Percentiles rank a stretch among this genome's conserved stretches.
phyloP scores from a whole-genome alignment of 176 grass and related monocot genomes.

The Aegilops bicornis region DNA sequence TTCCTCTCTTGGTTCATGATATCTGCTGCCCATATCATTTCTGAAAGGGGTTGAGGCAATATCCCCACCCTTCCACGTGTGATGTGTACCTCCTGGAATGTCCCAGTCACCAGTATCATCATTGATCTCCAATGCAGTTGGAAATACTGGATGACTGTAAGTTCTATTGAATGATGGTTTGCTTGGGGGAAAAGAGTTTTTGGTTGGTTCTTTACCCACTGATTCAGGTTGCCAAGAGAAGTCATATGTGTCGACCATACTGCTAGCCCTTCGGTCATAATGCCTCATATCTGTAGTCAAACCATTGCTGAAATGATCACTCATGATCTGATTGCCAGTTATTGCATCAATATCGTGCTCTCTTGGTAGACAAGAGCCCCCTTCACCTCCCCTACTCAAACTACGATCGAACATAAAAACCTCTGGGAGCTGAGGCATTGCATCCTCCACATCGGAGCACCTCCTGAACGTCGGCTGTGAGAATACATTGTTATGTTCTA shows the following conservation, averaged over 20 bases:
- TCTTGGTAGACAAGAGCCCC: conserved; percentile 30
- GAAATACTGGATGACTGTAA: conserved; percentile 53
- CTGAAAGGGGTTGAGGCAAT: conserved; percentile 25
- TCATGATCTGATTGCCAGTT: conserved; percentile 18
- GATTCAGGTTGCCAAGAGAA: conserved; percentile 41
- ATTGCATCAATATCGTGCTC: conserved; percentile 35
- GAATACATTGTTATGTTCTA: conserved; percentile 40
- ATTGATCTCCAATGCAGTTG: conserved; percentile 59
- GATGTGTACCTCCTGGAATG: conserved; percentile 21
- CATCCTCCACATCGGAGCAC: conserved; percentile 42
- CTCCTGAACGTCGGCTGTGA: conserved; percentile 42
- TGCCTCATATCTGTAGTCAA: conserved; percentile 36
- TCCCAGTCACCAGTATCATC: conserved; percentile 45
- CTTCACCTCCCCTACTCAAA: conserved; percentile 44
- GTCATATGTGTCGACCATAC: conserved; percentile 32
- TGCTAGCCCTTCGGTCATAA: conserved; percentile 40
- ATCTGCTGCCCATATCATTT: conserved; percentile 30
- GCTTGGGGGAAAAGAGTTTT: conserved; percentile 22
- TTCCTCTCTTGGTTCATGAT: conserved; percentile 40
- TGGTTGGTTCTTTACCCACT: conserved; percentile 35
- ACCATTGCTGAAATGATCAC: conserved; percentile 48
- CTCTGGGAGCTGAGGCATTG: conserved; percentile 38
- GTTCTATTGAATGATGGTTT: conserved; percentile 26
- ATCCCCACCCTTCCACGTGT: conserved; percentile 24
- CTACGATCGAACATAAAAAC: conserved; percentile 31